Evolutionary conservation across 2,329 filamentous ascomycete genomes (phyloP), one percentile per base, ranked within the genome.

Genomic region (Tolypocladium capitatum): DNA sequence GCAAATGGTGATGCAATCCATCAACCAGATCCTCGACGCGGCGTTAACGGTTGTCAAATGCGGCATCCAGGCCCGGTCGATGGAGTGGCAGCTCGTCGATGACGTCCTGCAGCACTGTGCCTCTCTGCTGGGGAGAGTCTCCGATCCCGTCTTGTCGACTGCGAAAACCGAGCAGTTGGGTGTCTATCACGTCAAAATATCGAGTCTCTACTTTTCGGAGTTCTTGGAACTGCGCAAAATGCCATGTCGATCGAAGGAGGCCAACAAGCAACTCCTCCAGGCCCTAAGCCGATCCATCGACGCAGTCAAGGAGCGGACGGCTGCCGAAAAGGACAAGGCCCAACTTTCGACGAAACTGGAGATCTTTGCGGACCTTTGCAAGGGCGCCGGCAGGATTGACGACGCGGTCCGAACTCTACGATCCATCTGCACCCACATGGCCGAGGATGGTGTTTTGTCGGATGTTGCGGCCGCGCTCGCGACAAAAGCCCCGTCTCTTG

Each of bases 151-250:
- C 4, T 49, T 60, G 13, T 62, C 65, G 1, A 42, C 53, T 9
- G 47, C 57, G 18, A 61, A 57, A 43, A 45, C 54, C 1, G 65
- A 66, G 28, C 60, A 66, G 45, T 55, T 68, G 13, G 57, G 54
- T n/a, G 68, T 67, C 2, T 78, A 80, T 53, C 70, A 77, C 48
- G 73, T 83, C 51, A 85, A 81, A 55, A 75, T 87, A 27, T 87
- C 84, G 0, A 82, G 84, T 55, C 70, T 85, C 3, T 86, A 86
- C 59, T 87, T 82, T 59, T 69, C 78, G n/a, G 70, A 77, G 43
- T 79, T 80, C 56, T 64, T 75, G 18, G 68, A 71, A 41, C 59
- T 78, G 50, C 65, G 71, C 14, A 76, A 75, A 45, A 63, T 67
- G 24, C 54, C 64, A 0, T 64, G 65, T 4, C 68, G 62, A 40